Evolutionary conservation across 2,329 filamentous ascomycete species (phyloP).

Genomic region (Phaeosphaeriaceae sp.): DNA sequence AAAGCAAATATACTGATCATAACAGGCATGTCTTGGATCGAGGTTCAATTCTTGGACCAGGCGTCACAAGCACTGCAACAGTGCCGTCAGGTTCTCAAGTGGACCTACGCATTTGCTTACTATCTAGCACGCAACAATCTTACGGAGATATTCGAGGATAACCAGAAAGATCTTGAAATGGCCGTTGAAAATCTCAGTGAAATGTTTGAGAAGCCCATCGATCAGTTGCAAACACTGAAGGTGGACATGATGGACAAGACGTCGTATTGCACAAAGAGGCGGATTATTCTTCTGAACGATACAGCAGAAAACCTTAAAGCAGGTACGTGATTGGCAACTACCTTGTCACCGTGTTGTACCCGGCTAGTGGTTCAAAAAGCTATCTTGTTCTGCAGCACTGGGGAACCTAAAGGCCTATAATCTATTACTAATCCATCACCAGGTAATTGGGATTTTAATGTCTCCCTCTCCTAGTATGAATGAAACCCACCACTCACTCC

Average conservation of each 20-base stretch:
- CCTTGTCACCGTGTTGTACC: too few species aligned
- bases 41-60: conserved; percentile 94
- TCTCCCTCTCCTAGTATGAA: conserved; percentile 27
- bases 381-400: too few species aligned
- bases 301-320: conserved; percentile 91
- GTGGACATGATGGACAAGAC: conserved; percentile 99
- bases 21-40: conserved; percentile 87
- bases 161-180: conserved; percentile 97
- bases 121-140: conserved; percentile 96
- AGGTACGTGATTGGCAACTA: conserved; percentile 62
- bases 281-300: conserved; percentile 87
- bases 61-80: conserved; percentile 93
- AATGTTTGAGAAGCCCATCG: conserved; percentile 98
- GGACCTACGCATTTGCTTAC: conserved; percentile 98
- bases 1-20: not conserved
- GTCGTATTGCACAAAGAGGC: conserved; percentile 90
- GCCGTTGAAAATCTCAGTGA: conserved; percentile 96
- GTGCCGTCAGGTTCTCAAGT: conserved; percentile 97
- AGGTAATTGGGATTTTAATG: conserved; percentile 44
- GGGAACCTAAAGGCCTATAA: too few species aligned
- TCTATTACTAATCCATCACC: conserved; percentile 13
- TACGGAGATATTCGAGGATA: conserved; percentile 97
- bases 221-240: conserved; percentile 83
- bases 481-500: too few species aligned
- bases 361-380: too few species aligned